phyloP scores from a whole-genome alignment of 768 basidiomycete species.

The Paxillus involutus region DNA sequence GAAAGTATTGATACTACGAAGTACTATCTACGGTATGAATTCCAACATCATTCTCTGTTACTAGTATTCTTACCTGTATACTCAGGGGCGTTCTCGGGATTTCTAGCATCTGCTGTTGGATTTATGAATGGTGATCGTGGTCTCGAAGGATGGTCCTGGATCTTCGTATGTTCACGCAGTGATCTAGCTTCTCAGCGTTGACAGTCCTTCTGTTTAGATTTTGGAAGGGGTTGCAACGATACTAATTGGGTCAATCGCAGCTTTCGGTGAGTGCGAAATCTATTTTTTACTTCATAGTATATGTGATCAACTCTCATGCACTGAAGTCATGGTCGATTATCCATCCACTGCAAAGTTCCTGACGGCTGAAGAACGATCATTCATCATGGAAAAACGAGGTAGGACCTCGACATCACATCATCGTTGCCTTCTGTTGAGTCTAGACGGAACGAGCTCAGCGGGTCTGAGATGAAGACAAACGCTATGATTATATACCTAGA shows the following conservation, averaged over 20 bases:
- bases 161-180: slow-evolving; percentile 45
- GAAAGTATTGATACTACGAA: too few species aligned
- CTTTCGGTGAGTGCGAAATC: slow-evolving; percentile 39
- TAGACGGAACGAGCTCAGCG: too few species aligned
- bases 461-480: too few species aligned
- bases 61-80: background rate
- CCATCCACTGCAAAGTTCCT: slow-evolving; percentile 59
- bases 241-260: slow-evolving; percentile 50
- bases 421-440: too few species aligned
- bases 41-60: background rate
- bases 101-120: slow-evolving; percentile 55
- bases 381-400: slow-evolving; percentile 60
- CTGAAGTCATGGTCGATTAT: slow-evolving; percentile 59
- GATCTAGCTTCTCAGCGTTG: background rate
- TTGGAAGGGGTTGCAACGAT: slow-evolving; percentile 55
- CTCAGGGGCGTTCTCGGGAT: slow-evolving; percentile 53
- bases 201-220: slow-evolving; percentile 2
- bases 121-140: slow-evolving; percentile 49
- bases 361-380: slow-evolving; percentile 59
- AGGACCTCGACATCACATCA: background rate
- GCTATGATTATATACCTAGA: too few species aligned
- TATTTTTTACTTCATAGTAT: background rate
- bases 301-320: background rate
- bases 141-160: slow-evolving; percentile 64
- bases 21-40: too few species aligned